phyloP scores from a whole-genome alignment of 768 basidiomycete species.

The Tricholoma hemisulphureum region DNA sequence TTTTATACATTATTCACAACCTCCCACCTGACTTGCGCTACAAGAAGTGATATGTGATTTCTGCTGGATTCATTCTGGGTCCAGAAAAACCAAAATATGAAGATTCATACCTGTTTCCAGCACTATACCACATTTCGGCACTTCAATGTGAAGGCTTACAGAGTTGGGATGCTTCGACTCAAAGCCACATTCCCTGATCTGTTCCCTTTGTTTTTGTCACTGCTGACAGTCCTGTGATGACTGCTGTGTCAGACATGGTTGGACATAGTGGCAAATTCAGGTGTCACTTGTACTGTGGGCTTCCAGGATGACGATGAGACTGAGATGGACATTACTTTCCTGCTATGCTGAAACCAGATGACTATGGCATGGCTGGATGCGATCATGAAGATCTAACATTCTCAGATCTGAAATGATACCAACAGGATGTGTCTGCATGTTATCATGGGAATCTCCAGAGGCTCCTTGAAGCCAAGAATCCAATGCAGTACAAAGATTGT shows the following conservation, averaged over 20 bases:
- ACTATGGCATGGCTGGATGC: constrained; percentile 3
- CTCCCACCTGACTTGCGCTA: constrained; percentile 13
- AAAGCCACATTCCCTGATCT: constrained; percentile 11
- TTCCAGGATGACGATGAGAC: constrained; percentile 17
- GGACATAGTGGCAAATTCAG: not conserved
- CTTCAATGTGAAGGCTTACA: constrained; percentile 12
- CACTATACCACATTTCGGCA: constrained; percentile 25
- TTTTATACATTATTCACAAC: constrained; percentile 28
- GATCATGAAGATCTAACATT: constrained; percentile 23
- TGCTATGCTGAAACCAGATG: not conserved
- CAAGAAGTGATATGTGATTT: constrained; percentile 9
- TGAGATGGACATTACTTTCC: constrained; percentile 19
- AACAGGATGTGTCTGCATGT: not conserved
- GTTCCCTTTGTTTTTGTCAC: constrained; percentile 21
- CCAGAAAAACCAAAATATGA: constrained; percentile 22
- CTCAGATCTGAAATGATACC: constrained; percentile 1
- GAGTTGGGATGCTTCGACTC: constrained; percentile 30
- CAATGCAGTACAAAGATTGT: not conserved
- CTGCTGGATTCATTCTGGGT: constrained; percentile 12
- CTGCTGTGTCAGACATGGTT: not conserved
- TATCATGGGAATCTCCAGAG: constrained; percentile 8
- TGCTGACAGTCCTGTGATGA: not conserved
- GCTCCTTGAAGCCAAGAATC: not conserved
- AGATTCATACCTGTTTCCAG: constrained; percentile 16
- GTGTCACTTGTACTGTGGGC: not conserved